phyloP scores from a whole-genome alignment of 1,139 yeast genomes.

The Geotrichum bryndzae region DNA sequence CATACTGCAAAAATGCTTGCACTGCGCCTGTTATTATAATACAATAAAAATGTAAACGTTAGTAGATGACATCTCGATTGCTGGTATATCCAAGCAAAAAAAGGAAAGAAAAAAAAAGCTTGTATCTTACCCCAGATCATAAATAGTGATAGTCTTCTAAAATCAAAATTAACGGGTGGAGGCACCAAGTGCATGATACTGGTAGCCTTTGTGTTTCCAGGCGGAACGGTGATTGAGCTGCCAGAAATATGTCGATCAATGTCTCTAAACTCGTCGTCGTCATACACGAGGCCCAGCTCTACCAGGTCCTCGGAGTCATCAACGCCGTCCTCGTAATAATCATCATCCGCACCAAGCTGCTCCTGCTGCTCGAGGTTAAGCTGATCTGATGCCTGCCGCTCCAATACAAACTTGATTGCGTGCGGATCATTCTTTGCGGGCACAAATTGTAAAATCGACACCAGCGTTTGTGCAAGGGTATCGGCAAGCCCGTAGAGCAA shows the following conservation, averaged over 20 bases:
- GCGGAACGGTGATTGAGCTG: constrained; percentile 26
- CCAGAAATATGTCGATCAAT: constrained; percentile 15
- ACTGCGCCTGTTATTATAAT: constrained; percentile 43
- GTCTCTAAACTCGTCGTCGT: constrained; percentile 18
- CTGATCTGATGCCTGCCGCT: constrained; percentile 31
- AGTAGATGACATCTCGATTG: not conserved
- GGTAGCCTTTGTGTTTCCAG: constrained; percentile 32
- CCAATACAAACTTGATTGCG: constrained; percentile 29
- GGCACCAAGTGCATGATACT: not conserved
- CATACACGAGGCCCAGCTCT: constrained; percentile 32
- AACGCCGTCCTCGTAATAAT: not conserved
- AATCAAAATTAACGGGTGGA: constrained; percentile 43
- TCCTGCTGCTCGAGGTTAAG: not conserved
- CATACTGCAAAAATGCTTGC: constrained; percentile 76
- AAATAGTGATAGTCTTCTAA: constrained; percentile 70
- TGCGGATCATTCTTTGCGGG: constrained; percentile 23
- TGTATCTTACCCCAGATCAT: constrained; percentile 59
- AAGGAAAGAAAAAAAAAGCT: not conserved
- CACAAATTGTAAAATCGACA: constrained; percentile 30
- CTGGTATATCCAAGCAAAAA: not conserved
- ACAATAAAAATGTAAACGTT: not conserved
- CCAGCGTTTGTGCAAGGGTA: constrained; percentile 72
- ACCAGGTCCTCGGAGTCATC: constrained; percentile 29
- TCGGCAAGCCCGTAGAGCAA: constrained; percentile 85
- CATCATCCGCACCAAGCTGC: not conserved